Conservation (phyloP, 2,329 filamentous ascomycete genomes). For the Furcasterigmium sp. region DNA sequence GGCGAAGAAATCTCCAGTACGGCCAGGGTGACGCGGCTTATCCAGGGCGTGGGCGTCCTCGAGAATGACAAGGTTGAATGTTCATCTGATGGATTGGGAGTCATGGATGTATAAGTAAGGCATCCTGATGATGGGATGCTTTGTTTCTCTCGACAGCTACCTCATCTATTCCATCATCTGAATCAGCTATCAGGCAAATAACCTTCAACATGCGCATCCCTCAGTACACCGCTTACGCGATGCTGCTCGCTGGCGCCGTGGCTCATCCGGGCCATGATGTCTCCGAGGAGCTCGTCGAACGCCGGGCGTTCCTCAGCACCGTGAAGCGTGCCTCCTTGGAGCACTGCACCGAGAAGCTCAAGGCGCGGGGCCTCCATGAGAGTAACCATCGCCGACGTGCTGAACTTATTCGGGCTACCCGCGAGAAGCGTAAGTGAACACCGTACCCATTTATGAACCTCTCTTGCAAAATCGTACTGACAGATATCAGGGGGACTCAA, state of each 20-base stretch:
- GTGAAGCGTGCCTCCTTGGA: conserved; percentile 34
- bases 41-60: background rate
- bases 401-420: conserved; percentile 32
- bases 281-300: conserved; percentile 41
- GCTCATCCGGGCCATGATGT: conserved; percentile 46
- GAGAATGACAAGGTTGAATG: no score
- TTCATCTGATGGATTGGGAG: background rate
- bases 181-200: background rate
- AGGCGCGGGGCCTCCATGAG: conserved; percentile 37
- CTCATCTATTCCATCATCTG: background rate
- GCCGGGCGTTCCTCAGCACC: conserved; percentile 36
- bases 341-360: conserved; percentile 41
- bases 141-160: background rate
- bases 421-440: conserved; percentile 24
- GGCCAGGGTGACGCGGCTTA: background rate
- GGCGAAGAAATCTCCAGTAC: background rate
- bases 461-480: background rate
- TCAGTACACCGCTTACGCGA: background rate
- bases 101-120: background rate
- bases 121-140: background rate
- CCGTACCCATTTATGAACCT: background rate
- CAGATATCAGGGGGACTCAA: conserved; percentile 14
- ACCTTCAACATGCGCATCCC: background rate
- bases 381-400: conserved; percentile 39
- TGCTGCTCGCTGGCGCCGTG: background rate